Evolutionary conservation across 179 eudicot genomes (phyloP).

Genomic region (Silene noctiflora): DNA sequence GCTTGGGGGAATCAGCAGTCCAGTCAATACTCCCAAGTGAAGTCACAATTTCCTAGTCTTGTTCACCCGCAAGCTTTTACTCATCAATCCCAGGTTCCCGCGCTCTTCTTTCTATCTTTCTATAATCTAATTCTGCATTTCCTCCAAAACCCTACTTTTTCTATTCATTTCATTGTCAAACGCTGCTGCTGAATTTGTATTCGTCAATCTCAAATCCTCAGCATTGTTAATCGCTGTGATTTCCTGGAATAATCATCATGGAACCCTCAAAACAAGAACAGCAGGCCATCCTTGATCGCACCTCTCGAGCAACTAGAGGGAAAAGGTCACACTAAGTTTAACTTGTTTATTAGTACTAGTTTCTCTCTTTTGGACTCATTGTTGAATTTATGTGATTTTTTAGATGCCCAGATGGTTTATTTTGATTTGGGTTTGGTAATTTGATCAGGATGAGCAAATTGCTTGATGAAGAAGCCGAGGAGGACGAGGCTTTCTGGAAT

Average conservation of each 20-base stretch:
- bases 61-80: background rate
- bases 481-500: constrained; percentile 94
- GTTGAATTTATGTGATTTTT: constrained; percentile 4
- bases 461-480: constrained; percentile 90
- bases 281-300: constrained; percentile 56
- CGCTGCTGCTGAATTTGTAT: background rate
- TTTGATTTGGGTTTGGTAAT: constrained; percentile 16
- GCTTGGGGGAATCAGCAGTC: too few relatives aligned
- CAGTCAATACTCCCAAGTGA: too few relatives aligned
- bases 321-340: constrained; percentile 49
- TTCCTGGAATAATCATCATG: constrained; percentile 27
- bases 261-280: constrained; percentile 46
- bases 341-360: too few relatives aligned
- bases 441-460: constrained; percentile 72
- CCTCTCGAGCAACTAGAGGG: constrained; percentile 82
- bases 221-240: background rate
- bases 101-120: constrained; percentile 9
- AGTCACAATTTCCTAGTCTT: too few relatives aligned
- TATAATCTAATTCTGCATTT: background rate
- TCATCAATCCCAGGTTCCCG: constrained; percentile 12
- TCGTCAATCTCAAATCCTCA: background rate
- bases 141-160: constrained; percentile 2
- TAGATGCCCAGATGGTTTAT: constrained; percentile 13
- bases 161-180: background rate
- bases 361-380: background rate